These are phyloP conservation scores for Triticum aestivum DNA, from an alignment of 176 grass and related monocot genomes.

Conservation along the genomic window DNA sequence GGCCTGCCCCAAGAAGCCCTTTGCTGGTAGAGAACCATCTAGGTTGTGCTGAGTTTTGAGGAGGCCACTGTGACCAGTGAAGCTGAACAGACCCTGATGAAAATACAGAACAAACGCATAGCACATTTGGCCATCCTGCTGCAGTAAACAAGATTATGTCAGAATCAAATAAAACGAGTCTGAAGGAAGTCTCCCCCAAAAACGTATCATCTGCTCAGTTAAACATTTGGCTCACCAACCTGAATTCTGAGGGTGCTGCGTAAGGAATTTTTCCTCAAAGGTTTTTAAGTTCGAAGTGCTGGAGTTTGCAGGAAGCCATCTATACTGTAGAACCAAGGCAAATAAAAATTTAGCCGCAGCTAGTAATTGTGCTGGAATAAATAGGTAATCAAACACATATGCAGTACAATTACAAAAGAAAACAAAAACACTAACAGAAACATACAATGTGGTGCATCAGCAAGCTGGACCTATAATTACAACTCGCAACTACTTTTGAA, in stretches of 20 bases:
- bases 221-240: slow-evolving; percentile 45
- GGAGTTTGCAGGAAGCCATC: slow-evolving; percentile 85
- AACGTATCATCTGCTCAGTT: background rate
- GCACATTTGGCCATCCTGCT: slow-evolving; percentile 87
- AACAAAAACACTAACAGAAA: background rate
- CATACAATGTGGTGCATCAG: background rate
- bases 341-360: slow-evolving; percentile 38
- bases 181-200: background rate
- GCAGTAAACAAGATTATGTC: slow-evolving; percentile 46
- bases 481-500: slow-evolving; percentile 1
- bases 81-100: slow-evolving; percentile 98
- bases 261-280: slow-evolving; percentile 90
- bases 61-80: slow-evolving; percentile 90
- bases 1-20: slow-evolving; percentile 92
- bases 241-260: slow-evolving; percentile 80
- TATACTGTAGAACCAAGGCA: slow-evolving; percentile 69
- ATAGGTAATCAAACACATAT: background rate
- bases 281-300: slow-evolving; percentile 58
- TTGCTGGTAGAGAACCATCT: slow-evolving; percentile 99
- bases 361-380: slow-evolving; percentile 5
- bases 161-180: slow-evolving; percentile 26
- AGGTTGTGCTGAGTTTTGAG: slow-evolving; percentile 61
- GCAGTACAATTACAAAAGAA: background rate
- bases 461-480: background rate
- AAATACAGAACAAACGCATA: slow-evolving; percentile 96